Percentiles rank a stretch among this genome's conserved stretches.
phyloP scores from a whole-genome alignment of 2,329 filamentous ascomycete species.

The Daldinia sp. region DNA sequence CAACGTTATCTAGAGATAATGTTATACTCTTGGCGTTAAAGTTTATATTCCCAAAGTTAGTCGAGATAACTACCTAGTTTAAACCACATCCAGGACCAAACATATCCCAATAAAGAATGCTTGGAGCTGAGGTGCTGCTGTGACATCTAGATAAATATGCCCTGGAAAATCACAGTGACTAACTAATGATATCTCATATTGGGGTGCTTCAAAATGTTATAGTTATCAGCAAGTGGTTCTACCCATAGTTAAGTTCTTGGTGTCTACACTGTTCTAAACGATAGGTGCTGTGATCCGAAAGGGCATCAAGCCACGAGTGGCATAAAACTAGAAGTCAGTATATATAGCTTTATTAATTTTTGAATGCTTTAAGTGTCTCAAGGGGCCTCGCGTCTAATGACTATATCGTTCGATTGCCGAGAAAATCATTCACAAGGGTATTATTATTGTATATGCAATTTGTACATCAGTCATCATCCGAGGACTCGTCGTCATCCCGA shows the following conservation, averaged over 20 bases:
- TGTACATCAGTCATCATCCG: slow-evolving; percentile 36
- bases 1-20: neutral
- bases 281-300: neutral
- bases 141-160: neutral
- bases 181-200: neutral
- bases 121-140: neutral
- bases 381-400: neutral
- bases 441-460: slow-evolving; percentile 4
- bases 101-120: too few relatives aligned
- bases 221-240: neutral
- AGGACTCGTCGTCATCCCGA: slow-evolving; percentile 48
- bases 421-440: neutral
- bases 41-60: neutral
- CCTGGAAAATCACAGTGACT: neutral
- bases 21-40: neutral
- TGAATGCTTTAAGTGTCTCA: neutral
- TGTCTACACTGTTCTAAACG: neutral
- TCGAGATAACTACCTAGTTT: too few relatives aligned
- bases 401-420: neutral
- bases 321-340: neutral
- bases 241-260: neutral
- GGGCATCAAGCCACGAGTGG: neutral
- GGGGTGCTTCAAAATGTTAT: neutral
- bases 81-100: too few relatives aligned
- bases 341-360: neutral